These are phyloP conservation scores for Penicillium manginii DNA, from an alignment of 495 filamentous ascomycete species.

Conservation along the genomic window DNA sequence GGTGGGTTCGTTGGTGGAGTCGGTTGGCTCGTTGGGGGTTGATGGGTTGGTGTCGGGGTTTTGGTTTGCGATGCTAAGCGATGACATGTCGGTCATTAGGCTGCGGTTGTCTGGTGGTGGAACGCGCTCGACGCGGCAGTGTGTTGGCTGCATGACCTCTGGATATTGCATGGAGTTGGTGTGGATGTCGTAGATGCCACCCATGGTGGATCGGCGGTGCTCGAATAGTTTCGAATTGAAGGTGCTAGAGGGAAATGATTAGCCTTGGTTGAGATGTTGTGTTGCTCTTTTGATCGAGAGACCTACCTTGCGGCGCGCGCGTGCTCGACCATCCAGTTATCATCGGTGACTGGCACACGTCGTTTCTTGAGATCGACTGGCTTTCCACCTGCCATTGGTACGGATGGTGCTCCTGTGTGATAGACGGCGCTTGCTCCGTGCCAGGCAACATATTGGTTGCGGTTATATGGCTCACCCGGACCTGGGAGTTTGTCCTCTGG, in stretches of 20 bases:
- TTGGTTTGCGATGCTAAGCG: constrained; percentile 39
- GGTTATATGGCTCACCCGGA: constrained; percentile 80
- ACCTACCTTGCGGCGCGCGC: constrained; percentile 83
- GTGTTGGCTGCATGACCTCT: constrained; percentile 85
- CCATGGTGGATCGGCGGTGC: constrained; percentile 65
- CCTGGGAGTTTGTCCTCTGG: constrained; percentile 75
- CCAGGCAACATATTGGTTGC: constrained; percentile 97
- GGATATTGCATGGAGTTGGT: constrained; percentile 91
- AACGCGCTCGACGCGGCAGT: constrained; percentile 77
- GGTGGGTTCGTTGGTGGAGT: constrained; percentile 5
- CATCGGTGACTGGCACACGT: constrained; percentile 84
- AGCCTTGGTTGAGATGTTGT: constrained; percentile 21
- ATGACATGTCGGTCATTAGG: constrained; percentile 41
- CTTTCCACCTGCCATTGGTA: constrained; percentile 77
- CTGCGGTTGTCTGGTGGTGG: constrained; percentile 35
- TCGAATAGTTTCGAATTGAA: constrained; percentile 75
- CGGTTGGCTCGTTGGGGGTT: not conserved
- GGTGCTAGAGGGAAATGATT: constrained; percentile 54
- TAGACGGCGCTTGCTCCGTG: constrained; percentile 95
- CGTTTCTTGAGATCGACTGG: constrained; percentile 73
- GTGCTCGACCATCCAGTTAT: constrained; percentile 98
- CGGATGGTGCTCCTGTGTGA: constrained; percentile 76
- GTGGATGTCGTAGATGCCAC: constrained; percentile 88
- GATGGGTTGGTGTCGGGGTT: constrained; percentile 6
- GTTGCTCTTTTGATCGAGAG: constrained; percentile 9